Evolutionary conservation across 1,284 basidiomycete genomes (phyloP), one percentile per base, ranked within the genome.

Genomic region (Sparassis latifolia): DNA sequence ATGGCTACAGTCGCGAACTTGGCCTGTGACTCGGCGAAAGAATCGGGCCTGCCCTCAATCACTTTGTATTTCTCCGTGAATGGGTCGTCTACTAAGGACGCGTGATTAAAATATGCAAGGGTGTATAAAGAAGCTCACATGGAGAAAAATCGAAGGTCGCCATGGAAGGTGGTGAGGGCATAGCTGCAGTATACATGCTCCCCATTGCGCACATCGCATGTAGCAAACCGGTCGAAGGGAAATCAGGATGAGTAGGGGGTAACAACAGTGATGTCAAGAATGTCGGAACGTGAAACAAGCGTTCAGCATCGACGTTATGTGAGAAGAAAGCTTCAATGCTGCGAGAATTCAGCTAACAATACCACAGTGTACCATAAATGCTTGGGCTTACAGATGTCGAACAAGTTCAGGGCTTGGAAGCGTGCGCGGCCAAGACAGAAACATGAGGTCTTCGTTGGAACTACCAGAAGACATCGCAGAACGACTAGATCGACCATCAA

Each of bases 121-220:
- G n/a, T 9, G 35, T 12, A 28, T 20, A 32, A 6, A 29, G 27
- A 43, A 28, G 10, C 58, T 50, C 45, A 57, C 57, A 55, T 6
- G 58, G 52, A 2, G 56, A 52, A 32, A 65, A 62, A 3, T 66
- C 63, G 30, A 20, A 20, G 20, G 64, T 62, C 2, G 63, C 56
- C 5, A 62, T 69, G 27, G 73, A 73, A 52, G 77, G 79, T 50
- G 75, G 79, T 42, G 73, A 78, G 35, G 73, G 74, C 20, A 82
- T 77, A 2, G 73, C 76, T 9, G 77, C 76, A 2, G 80, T 84
- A 56, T 85, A 87, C 35, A 83, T 69, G 55, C 82, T 83, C 29
- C 84, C 83, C 39, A 85, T 74, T 7, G 86, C 86, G 65, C 86
- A 88, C 45, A 92, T 84, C 4, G 84, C 82, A 63, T 92, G 89